Percentiles rank a stretch among this genome's conserved stretches.
These are phyloP conservation scores for Cytospora piceae DNA, from an alignment of 2,329 filamentous ascomycete species.

Conservation along the genomic window DNA sequence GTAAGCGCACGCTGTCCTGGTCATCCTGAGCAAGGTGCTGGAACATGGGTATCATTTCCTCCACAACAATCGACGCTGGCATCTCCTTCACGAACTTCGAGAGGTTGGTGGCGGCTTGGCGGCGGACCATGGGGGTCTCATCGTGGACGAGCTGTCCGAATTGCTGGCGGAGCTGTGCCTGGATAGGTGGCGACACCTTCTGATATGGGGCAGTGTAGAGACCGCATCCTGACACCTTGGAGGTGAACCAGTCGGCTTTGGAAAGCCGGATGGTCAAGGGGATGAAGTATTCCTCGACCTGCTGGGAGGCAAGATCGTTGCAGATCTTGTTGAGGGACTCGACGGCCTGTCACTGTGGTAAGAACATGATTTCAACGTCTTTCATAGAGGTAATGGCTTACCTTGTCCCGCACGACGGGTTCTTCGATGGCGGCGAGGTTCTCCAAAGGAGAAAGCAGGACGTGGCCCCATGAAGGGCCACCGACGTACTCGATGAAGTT, in stretches of 20 bases:
- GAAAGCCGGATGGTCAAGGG: conserved; percentile 93
- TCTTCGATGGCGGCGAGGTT: conserved; percentile 98
- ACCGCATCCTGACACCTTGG: conserved; percentile 96
- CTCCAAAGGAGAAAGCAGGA: conserved; percentile 94
- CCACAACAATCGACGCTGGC: conserved; percentile 86
- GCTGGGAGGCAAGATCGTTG: conserved; percentile 83
- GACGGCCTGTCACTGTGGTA: conserved; percentile 70
- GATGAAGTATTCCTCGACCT: conserved; percentile 97
- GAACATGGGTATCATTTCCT: conserved; percentile 99
- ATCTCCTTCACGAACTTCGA: conserved; percentile 98
- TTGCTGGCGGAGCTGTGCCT: conserved; percentile 89
- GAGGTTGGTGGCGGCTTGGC: conserved; percentile 94
- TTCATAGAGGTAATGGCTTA: conserved; percentile 45
- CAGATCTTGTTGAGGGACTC: conserved; percentile 99
- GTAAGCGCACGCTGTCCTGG: conserved; percentile 92
- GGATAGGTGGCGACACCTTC: conserved; percentile 83
- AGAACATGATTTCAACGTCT: conserved; percentile 28
- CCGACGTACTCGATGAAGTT: conserved; percentile 98
- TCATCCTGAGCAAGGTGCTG: conserved; percentile 96
- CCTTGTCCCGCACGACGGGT: conserved; percentile 96
- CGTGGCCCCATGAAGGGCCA: conserved; percentile 89
- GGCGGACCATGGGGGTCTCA: conserved; percentile 98
- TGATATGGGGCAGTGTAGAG: conserved; percentile 93
- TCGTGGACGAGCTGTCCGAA: conserved; percentile 94
- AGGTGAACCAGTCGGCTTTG: conserved; percentile 99